These are phyloP conservation scores for Populus tomentosa DNA, from an alignment of 441 rosid species.

Conservation along the genomic window DNA sequence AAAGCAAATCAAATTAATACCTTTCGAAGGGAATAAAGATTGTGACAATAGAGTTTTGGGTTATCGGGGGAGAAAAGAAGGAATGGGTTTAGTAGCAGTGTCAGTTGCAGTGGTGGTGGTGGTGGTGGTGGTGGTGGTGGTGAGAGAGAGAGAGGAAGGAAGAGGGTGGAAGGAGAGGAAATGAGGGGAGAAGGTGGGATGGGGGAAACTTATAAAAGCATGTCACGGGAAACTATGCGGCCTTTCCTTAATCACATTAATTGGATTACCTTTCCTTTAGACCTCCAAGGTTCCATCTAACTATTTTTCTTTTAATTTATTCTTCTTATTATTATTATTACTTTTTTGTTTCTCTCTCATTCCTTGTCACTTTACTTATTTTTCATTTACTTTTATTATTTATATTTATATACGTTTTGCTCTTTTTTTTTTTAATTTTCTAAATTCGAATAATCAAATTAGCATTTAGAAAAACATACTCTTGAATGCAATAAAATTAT, in stretches of 20 bases:
- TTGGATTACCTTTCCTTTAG: not conserved
- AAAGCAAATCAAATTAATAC: not conserved
- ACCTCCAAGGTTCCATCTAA: too few relatives aligned
- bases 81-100: not conserved
- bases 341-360: not conserved
- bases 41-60: not conserved
- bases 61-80: not conserved
- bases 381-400: not conserved
- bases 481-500: too few relatives aligned
- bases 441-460: too few relatives aligned
- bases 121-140: not conserved
- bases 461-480: too few relatives aligned
- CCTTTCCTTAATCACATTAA: slow-evolving; percentile 1
- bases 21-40: not conserved
- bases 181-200: not conserved
- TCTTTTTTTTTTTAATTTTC: too few relatives aligned
- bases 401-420: not conserved
- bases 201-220: slow-evolving; percentile 24
- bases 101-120: not conserved
- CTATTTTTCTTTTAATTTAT: too few relatives aligned
- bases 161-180: not conserved
- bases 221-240: slow-evolving; percentile 46
- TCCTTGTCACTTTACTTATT: not conserved
- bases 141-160: not conserved
- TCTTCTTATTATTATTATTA: too few relatives aligned